phyloP scores from a whole-genome alignment of 257 asterid species.

The Solanum neorickii region DNA sequence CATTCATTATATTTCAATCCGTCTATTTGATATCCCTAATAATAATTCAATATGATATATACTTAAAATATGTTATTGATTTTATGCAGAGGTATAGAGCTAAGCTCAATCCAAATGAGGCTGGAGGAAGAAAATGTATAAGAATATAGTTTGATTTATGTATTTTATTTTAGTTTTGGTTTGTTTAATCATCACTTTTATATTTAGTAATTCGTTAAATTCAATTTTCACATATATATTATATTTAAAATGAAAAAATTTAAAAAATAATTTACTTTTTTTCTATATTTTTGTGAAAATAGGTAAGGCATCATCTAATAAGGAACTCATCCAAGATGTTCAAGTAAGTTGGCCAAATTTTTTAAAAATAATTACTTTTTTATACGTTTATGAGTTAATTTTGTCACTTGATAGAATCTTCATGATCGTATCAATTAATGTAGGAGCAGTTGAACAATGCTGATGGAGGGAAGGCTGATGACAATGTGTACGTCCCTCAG shows the following conservation, averaged over 20 bases:
- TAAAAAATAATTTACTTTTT: background rate
- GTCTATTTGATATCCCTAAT: background rate
- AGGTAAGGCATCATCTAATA: background rate
- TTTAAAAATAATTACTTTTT: no score
- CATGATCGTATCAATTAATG: background rate
- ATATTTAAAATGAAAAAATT: background rate
- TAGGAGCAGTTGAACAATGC: background rate
- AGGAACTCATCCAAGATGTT: background rate
- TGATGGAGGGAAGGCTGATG: background rate
- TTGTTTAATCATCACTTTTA: background rate
- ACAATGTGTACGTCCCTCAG: background rate
- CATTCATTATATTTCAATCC: background rate
- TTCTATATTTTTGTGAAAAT: background rate
- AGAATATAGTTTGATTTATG: background rate
- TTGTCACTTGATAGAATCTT: background rate
- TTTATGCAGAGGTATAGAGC: background rate
- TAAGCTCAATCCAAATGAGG: background rate
- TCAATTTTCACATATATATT: background rate
- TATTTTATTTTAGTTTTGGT: background rate
- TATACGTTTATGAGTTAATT: background rate
- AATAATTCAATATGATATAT: background rate
- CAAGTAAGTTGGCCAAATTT: background rate
- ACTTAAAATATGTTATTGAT: background rate
- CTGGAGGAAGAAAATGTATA: background rate
- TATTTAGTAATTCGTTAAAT: background rate